Evolutionary conservation across 345 rosid genomes (phyloP).

Genomic region (Citrus maxima): DNA sequence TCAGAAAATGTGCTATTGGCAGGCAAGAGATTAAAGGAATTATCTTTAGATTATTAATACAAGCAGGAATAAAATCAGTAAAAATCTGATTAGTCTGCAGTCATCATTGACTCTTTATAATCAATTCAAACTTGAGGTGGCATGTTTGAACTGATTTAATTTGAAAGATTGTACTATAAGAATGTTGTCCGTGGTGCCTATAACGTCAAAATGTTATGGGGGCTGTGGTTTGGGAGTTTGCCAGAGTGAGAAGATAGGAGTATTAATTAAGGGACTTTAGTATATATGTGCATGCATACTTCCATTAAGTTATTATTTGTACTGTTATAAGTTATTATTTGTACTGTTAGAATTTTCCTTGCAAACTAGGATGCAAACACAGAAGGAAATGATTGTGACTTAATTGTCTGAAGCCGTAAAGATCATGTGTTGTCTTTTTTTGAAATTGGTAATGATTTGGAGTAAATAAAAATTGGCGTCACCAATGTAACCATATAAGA

Average conservation of each 20-base stretch:
- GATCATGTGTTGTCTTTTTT: background rate
- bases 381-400: background rate
- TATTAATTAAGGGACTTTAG: background rate
- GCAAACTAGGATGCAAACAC: too few relatives aligned
- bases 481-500: background rate
- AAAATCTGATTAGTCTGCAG: background rate
- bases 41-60: background rate
- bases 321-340: background rate
- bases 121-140: background rate
- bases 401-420: background rate
- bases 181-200: background rate
- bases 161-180: background rate
- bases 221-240: background rate
- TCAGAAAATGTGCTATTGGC: slow-evolving; percentile 1
- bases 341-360: background rate
- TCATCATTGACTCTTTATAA: background rate
- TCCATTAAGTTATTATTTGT: background rate
- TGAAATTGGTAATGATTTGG: background rate
- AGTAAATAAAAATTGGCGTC: background rate
- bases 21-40: background rate
- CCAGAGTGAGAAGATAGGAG: background rate
- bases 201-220: background rate
- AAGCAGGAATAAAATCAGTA: background rate
- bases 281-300: background rate
- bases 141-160: background rate